These are phyloP conservation scores for Microcera coccophila DNA, from an alignment of 2,329 filamentous ascomycete genomes.

Conservation along the genomic window DNA sequence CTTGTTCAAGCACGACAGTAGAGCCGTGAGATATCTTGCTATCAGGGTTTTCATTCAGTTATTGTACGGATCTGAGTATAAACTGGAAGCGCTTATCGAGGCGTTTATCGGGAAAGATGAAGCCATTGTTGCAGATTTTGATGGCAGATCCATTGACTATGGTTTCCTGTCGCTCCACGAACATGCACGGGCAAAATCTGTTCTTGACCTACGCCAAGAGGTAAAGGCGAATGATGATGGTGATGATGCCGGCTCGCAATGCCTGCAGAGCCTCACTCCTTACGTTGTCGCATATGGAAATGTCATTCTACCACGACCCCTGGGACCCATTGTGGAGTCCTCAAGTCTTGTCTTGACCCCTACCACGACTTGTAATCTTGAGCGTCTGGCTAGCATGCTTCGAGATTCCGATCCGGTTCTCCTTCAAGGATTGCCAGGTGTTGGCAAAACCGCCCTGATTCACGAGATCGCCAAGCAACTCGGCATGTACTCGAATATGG, in stretches of 20 bases:
- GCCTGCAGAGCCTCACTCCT: slow-evolving; percentile 49
- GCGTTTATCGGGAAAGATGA: slow-evolving; percentile 60
- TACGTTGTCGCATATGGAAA: slow-evolving; percentile 63
- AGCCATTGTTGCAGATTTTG: slow-evolving; percentile 66
- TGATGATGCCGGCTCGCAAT: slow-evolving; percentile 9
- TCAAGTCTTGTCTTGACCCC: slow-evolving; percentile 62
- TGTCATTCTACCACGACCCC: slow-evolving; percentile 63
- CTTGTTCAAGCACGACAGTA: slow-evolving; percentile 59
- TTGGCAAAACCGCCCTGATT: slow-evolving; percentile 84
- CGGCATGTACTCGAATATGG: slow-evolving; percentile 75
- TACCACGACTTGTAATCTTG: slow-evolving; percentile 71
- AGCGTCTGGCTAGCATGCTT: slow-evolving; percentile 63
- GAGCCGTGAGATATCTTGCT: slow-evolving; percentile 71
- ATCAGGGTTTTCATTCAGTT: slow-evolving; percentile 76
- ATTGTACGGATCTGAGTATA: slow-evolving; percentile 74
- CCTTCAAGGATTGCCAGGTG: slow-evolving; percentile 76
- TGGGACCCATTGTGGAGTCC: slow-evolving; percentile 43
- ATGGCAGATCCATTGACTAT: slow-evolving; percentile 74
- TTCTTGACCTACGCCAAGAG: slow-evolving; percentile 41
- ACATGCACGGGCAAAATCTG: slow-evolving; percentile 48
- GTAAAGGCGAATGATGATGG: slow-evolving; percentile 24
- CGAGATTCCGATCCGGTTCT: slow-evolving; percentile 68
- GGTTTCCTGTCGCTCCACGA: slow-evolving; percentile 63
- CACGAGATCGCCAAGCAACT: slow-evolving; percentile 78
- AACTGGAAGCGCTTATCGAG: slow-evolving; percentile 66